Percentiles rank a stretch among this genome's conserved stretches.
Evolutionary conservation across 2,329 filamentous ascomycete genomes (phyloP).

Genomic region (Cytospora mali): DNA sequence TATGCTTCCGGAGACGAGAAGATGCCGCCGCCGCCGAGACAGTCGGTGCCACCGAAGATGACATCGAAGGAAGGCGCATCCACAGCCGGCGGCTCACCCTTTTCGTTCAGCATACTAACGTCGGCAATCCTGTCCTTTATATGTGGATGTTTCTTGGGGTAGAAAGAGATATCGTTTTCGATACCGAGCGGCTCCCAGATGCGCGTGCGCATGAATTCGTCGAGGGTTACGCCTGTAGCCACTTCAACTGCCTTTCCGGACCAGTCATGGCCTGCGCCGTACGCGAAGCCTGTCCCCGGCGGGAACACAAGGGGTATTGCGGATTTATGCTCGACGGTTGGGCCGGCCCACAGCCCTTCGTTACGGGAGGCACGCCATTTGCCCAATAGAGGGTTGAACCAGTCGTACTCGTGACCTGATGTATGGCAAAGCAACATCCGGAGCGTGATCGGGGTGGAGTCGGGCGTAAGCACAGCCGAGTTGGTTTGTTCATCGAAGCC

Average conservation of each 20-base stretch:
- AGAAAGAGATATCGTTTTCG: constrained; percentile 32
- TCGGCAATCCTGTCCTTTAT: constrained; percentile 33
- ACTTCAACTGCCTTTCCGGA: constrained; percentile 34
- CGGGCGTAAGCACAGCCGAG: constrained; percentile 35
- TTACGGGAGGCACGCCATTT: constrained; percentile 34
- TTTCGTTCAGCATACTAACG: constrained; percentile 30
- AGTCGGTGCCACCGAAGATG: constrained; percentile 29
- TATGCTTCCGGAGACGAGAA: constrained; percentile 31
- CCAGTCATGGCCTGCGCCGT: constrained; percentile 38
- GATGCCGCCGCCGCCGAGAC: constrained; percentile 33
- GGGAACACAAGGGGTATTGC: constrained; percentile 35
- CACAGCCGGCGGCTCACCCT: constrained; percentile 31
- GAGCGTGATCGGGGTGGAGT: constrained; percentile 44
- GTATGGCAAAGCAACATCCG: constrained; percentile 51
- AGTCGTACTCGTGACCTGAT: constrained; percentile 47
- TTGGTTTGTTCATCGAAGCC: constrained; percentile 42
- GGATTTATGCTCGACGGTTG: constrained; percentile 29
- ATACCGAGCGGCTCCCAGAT: constrained; percentile 32
- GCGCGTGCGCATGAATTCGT: constrained; percentile 31
- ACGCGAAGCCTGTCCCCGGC: constrained; percentile 36
- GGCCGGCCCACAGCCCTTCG: constrained; percentile 27
- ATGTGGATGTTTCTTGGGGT: constrained; percentile 30
- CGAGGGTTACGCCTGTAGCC: constrained; percentile 31
- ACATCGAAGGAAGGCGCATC: constrained; percentile 30
- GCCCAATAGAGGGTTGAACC: constrained; percentile 32